A percentile compares a stretch with the other conserved stretches of the same genome.
These are phyloP conservation scores for Speleostelium caveatum DNA, from an alignment of 78 protist genomes.

Conservation along the genomic window DNA sequence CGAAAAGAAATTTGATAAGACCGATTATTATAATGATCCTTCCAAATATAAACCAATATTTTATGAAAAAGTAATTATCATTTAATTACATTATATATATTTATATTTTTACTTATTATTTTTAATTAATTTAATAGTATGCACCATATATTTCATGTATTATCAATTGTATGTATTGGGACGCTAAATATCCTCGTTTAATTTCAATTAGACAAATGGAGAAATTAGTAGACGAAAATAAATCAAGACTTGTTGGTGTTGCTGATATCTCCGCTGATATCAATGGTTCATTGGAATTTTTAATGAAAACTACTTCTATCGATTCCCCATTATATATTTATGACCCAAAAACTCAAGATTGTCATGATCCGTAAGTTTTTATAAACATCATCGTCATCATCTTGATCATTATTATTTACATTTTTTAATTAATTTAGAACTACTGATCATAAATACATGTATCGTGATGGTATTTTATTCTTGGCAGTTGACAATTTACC, in stretches of 20 bases:
- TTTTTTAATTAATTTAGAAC: conserved; percentile 2
- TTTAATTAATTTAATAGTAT: neutral
- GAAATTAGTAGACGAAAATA: conserved; percentile 10
- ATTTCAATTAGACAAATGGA: conserved; percentile 86
- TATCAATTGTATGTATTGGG: conserved; percentile 96
- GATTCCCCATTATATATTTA: conserved; percentile 91
- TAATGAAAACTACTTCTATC: conserved; percentile 88
- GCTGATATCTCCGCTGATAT: conserved; percentile 95
- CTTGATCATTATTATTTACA: neutral
- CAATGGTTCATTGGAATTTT: conserved; percentile 88
- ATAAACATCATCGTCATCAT: neutral
- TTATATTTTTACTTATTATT: no score
- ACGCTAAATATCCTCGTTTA: conserved; percentile 89
- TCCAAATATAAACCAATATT: conserved; percentile 77
- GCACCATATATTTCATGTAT: conserved; percentile 81
- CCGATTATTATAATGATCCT: conserved; percentile 90
- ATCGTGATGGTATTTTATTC: conserved; percentile 87
- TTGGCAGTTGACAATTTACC: conserved; percentile 94
- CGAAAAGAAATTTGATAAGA: conserved; percentile 72
- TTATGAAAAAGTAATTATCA: conserved; percentile 57
- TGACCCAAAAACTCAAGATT: conserved; percentile 78
- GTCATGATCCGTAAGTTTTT: conserved; percentile 72
- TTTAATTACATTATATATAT: neutral
- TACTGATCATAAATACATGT: conserved; percentile 70
- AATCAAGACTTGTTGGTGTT: conserved; percentile 76